Evolutionary conservation across 2,329 filamentous ascomycete genomes (phyloP), one percentile per base, ranked within the genome.

Genomic region (Fusarium sp.): DNA sequence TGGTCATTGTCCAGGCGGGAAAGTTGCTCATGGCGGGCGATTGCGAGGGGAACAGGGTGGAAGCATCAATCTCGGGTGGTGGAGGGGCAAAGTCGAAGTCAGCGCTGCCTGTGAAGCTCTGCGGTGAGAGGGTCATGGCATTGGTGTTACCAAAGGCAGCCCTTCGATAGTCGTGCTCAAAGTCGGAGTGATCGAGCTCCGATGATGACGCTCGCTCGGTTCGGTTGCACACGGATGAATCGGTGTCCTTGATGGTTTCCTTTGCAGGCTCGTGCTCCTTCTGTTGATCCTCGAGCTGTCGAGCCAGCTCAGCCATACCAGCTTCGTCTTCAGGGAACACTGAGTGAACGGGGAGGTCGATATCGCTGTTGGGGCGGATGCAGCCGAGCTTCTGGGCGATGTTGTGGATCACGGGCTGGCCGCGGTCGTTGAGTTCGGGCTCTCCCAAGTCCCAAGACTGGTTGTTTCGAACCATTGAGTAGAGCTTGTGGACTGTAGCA

Each of bases 401-500:
- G 78, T 91, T 88, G 81, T 92, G 90, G 60, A 92, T 90, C 32
- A 91, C 86, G 6, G 90, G 89, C 75, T 90, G 88, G 38, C 89
- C 89, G 59, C 88, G 85, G 70, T 90, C 89, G 79, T 92, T 92
- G 73, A 91, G 82, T 69, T 90, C 88, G 7, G 89, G 89, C 75
- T 91, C 89, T n/a, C 87, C 89, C 21, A 91, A 82, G 18, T 89
- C 87, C 90, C 90, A 92, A 6, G 83, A 78, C 75, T 91, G 88
- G 25, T 84, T 83, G 67, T 84, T 88, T 69, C 88, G 85, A 50
- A 92, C 86, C 89, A 92, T 91, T 60, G 85, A 84, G 79, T 91
- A 92, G 28, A 92, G 85, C 81, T 91, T 91, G 79, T 91, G 89
- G 3, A 91, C 88, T 25, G 89, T 91, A 62, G 89, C 88, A 66